Conservation (phyloP, 371 early-diverging fungal genomes). For the Parasitella parasitica region DNA sequence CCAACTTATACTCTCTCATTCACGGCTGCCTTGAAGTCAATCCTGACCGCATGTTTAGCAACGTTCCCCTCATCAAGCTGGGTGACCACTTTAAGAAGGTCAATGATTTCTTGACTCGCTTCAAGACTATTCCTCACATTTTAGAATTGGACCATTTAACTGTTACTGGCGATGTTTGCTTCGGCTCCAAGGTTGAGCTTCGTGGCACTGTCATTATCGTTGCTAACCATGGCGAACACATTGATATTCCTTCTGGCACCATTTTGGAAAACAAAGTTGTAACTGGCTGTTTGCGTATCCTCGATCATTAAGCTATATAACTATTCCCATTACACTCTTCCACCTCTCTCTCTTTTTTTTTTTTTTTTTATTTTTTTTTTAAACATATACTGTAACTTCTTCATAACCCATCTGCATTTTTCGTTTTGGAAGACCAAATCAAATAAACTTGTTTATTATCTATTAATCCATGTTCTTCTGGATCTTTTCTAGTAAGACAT, state of each 20-base stretch:
- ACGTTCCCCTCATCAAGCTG: conserved; percentile 95
- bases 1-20: conserved; percentile 90
- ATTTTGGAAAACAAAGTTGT: conserved; percentile 98
- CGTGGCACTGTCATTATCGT: conserved; percentile 99
- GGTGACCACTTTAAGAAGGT: conserved; percentile 99
- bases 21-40: conserved; percentile 94
- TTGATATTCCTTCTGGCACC: conserved; percentile 98
- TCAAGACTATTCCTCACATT: conserved; percentile 95
- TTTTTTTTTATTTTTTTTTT: too few relatives aligned
- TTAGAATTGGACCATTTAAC: conserved; percentile 98
- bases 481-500: conserved; percentile 58
- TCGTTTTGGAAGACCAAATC: neutral
- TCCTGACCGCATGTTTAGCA: conserved; percentile 90
- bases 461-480: conserved; percentile 32
- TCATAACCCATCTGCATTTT: neutral
- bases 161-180: conserved; percentile 97
- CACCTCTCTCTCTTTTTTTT: neutral
- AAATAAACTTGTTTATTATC: neutral
- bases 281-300: conserved; percentile 93
- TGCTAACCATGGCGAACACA: conserved; percentile 93
- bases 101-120: conserved; percentile 66
- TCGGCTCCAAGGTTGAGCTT: conserved; percentile 93
- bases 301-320: conserved; percentile 61
- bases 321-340: neutral
- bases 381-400: neutral